Evolutionary conservation across 169 alveolate species (phyloP), one percentile per base, ranked within the genome.

Genomic region (Plasmodium relictum): DNA sequence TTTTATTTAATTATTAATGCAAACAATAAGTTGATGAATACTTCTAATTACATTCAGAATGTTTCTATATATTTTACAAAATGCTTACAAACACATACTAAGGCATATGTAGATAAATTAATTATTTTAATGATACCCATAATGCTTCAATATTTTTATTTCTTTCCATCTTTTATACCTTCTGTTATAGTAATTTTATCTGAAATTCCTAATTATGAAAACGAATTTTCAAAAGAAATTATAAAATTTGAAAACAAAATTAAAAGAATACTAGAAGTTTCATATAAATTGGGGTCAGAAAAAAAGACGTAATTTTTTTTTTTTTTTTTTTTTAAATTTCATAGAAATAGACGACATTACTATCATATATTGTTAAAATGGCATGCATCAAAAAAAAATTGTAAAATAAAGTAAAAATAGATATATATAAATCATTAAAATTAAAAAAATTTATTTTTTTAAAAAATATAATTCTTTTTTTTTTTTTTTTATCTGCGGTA

Each of bases 91-190:
- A 18, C 26, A 41, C 52, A 63, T 73, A 14, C 41, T 20, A 83
- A 61, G 26, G 73, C 70, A 10, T 31, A 83, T 48, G n/a, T 83
- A 0, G 73, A 52, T 16, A n/a, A 83, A 1, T 69, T 83, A 12
- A 62, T 83, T 3, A 14, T 48, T n/a, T 37, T 85, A 12, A 41
- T 69, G 10, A 52, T 58, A 0, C 91, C 85, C 8, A 44, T 31
- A 6, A 68, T 83, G 85, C 3, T 83, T 8, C 78, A 83, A 8
- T 83, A 39, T 68, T 83, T 68, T 39, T 83, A 83, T 61, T 83
- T 83, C 52, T 83, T 83, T 8, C 91, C 91, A 7, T 56, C 86
- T 5, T 56, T 83, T 20, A 83, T 83, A 5, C 91, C 91, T 18
- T 44, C 41, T 1, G 8, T 65, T 31, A n/a, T 78, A 18, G 8